Base-by-base conservation (phyloP, 495 filamentous ascomycete species). In the Articulospora tetracladia region DNA sequence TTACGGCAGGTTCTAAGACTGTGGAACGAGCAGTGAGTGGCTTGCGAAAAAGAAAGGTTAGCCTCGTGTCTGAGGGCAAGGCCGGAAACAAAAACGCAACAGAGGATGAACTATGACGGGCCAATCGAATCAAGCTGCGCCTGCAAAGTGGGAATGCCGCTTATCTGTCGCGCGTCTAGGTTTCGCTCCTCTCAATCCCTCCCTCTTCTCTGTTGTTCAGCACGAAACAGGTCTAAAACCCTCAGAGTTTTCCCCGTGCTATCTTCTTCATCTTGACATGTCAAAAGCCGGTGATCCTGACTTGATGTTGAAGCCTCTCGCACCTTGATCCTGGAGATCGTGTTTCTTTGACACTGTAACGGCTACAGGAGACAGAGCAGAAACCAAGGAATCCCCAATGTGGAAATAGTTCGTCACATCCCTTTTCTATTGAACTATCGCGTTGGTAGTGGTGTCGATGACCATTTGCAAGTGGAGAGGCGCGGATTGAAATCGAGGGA, bases 121-220 rank as follows among this genome's bases (percentile, higher is more conserved):
- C 57, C 57, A 59, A 59, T 59, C 48, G 57, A 59, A 53, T 26
- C 11, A n/a, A 50, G n/a, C 6, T 50, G 17, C 17, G 17, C 39
- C 17, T 15, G 12, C 11, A 7, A 17, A 3, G 17, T 57, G 11
- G 10, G 25, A 54, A 34, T 27, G 17, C 47, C 47, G 25, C 47
- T 50, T 50, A 24, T 50, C 25, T 24, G 23, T 27, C 47, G 25
- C 25, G 25, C 20, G 47, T 50, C 22, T 25, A 50, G 23, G 8
- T 44, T 44, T 15, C 24, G 20, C 13, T 19, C 49, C 6, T 22
- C 23, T 24, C 10, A 30, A 26, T 30, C n/a, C 11, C 51, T 22
- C 25, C 27, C 25, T 54, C 4, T 19, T 36, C 26, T 22, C 4
- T 6, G 25, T 26, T 34, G 10, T 54, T 54, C 13, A 17, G 27